phyloP scores from a whole-genome alignment of 148 eudicot species.

The Rhododendron molle region DNA sequence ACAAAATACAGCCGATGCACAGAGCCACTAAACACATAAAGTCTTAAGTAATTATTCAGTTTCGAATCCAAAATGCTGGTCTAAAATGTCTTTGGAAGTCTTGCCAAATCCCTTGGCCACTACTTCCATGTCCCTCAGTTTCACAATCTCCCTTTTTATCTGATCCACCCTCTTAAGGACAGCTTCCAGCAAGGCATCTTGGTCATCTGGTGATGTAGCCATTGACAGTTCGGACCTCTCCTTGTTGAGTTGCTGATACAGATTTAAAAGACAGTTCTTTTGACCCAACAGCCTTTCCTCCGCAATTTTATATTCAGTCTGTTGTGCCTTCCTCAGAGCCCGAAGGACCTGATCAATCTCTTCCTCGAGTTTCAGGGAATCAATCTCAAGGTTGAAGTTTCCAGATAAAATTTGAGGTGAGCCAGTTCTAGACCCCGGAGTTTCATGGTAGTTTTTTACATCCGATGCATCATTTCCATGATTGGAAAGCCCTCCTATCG shows the following conservation, averaged over 20 bases:
- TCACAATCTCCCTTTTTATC: conserved; percentile 42
- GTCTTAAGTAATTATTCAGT: conserved; percentile 26
- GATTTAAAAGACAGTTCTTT: conserved; percentile 41
- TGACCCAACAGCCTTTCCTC: conserved; percentile 54
- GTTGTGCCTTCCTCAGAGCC: conserved; percentile 61
- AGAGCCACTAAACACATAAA: background rate
- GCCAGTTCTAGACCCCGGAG: conserved; percentile 4
- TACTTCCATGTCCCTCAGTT: conserved; percentile 59
- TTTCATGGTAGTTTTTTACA: conserved; percentile 3
- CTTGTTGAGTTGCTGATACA: conserved; percentile 44
- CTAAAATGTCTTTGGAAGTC: conserved; percentile 44
- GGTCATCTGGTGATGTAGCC: conserved; percentile 25
- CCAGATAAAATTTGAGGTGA: conserved; percentile 17
- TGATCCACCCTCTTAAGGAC: conserved; percentile 36
- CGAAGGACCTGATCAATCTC: conserved; percentile 51
- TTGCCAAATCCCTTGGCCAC: conserved; percentile 71
- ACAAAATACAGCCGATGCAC: background rate
- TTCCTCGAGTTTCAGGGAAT: conserved; percentile 42
- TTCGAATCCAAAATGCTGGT: conserved; percentile 56
- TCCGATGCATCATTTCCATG: conserved; percentile 14
- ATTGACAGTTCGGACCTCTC: conserved; percentile 39
- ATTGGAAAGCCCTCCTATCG: conserved; percentile 13
- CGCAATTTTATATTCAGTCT: conserved; percentile 52
- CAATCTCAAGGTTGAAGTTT: conserved; percentile 31
- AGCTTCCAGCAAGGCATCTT: conserved; percentile 31